Evolutionary conservation across 169 alveolate species (phyloP), one percentile per base, ranked within the genome.

Genomic region (Eimeria maxima): DNA sequence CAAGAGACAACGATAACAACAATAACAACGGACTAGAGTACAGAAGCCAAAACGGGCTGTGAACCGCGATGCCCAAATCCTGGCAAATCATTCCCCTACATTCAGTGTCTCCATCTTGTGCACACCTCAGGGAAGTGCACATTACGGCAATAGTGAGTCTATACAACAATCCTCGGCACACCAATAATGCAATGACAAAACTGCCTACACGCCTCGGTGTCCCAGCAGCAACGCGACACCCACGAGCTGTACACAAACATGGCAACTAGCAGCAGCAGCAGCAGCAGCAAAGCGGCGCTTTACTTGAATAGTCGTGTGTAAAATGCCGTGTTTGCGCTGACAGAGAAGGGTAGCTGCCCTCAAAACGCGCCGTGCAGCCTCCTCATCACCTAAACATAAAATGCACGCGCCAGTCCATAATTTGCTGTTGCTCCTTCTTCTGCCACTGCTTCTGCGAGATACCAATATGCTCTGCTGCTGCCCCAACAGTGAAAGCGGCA

Each of bases 231-330:
- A 29, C 16, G 69, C 53, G n/a, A 38, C 47, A 22, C 29, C 83
- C 67, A 29, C 27, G 47, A 87, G 27, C 63, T 18, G 44, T 80
- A 33, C 53, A 60, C n/a, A 50, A 20, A 57, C 57, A 16, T 57
- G 44, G 33, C 14, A 69, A 38, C 4, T 38, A 69, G 80, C 87
- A 42, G 63, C 87, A 76, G 87, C 42, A 76, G 87, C 42, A 50
- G 33, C 73, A 29, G 63, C 71, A 55, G 44, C 76, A 47, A 22
- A 53, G 89, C 63, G 24, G 47, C 24, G 27, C 24, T 4, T 27
- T 53, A 96, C 96, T 91, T 97, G 99, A 53, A 98, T 98, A n/a
- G 99, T 98, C 24, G 99, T 97, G 84, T 98, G 99, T 38, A 97
- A 96, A 57, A 98, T 98, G 90, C 97, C 97, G 69, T 97, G 98